These are phyloP conservation scores for Panicum hallii DNA, from an alignment of 202 grass and related monocot genomes.

Conservation along the genomic window DNA sequence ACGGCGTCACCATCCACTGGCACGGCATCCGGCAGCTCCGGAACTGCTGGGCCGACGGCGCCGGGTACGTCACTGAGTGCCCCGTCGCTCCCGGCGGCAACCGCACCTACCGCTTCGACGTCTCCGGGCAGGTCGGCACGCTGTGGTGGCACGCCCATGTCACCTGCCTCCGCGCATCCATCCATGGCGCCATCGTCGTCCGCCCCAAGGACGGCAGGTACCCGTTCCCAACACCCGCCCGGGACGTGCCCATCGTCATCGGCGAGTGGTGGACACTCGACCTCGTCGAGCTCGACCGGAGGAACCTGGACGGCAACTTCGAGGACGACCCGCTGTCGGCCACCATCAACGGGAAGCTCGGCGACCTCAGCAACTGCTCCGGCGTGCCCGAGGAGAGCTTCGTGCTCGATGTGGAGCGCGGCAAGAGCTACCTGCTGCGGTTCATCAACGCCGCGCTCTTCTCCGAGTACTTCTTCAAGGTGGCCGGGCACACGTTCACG, in stretches of 20 bases:
- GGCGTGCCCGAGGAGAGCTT: constrained; percentile 30
- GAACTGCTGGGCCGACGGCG: constrained; percentile 51
- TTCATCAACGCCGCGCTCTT: constrained; percentile 57
- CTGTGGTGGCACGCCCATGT: constrained; percentile 74
- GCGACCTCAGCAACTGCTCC: constrained; percentile 61
- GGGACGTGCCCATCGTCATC: constrained; percentile 57
- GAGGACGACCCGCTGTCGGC: constrained; percentile 29
- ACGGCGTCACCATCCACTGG: constrained; percentile 73
- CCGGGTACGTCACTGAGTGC: constrained; percentile 57
- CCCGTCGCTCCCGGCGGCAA: constrained; percentile 54
- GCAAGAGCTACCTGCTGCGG: constrained; percentile 52
- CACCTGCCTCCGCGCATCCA: constrained; percentile 52
- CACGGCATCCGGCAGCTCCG: constrained; percentile 72
- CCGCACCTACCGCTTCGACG: constrained; percentile 58
- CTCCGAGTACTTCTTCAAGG: constrained; percentile 47
- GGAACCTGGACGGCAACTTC: constrained; percentile 35
- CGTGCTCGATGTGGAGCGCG: constrained; percentile 39
- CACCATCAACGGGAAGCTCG: constrained; percentile 72
- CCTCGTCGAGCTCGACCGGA: constrained; percentile 37
- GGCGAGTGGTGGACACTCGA: constrained; percentile 79
- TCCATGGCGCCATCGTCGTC: constrained; percentile 60
- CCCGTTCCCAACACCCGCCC: constrained; percentile 56
- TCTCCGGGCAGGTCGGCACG: constrained; percentile 62
- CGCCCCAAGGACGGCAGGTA: constrained; percentile 43
- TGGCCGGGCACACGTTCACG: constrained; percentile 53